phyloP scores from a whole-genome alignment of 495 filamentous ascomycete genomes.

The Lasiosphaeria miniovina region DNA sequence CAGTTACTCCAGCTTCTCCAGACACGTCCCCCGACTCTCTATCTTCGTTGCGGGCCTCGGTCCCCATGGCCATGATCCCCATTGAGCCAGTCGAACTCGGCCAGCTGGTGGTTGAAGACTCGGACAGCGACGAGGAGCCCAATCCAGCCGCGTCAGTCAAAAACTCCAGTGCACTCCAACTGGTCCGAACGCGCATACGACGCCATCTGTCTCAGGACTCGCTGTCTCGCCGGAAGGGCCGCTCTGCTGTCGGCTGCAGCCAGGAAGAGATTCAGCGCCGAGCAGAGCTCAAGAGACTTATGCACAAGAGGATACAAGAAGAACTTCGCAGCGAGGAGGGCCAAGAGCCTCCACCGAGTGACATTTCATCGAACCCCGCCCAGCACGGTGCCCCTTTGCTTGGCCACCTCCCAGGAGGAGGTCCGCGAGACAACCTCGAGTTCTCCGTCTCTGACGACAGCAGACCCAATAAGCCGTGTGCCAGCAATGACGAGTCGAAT shows the following conservation, averaged over 20 bases:
- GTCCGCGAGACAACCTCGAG: conserved; percentile 41
- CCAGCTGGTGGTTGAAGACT: conserved; percentile 41
- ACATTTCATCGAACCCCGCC: conserved; percentile 12
- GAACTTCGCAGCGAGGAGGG: conserved; percentile 45
- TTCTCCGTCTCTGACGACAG: conserved; percentile 29
- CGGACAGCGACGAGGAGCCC: conserved; percentile 37
- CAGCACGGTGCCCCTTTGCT: conserved; percentile 13
- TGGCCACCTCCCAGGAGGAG: conserved; percentile 31
- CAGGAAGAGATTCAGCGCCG: conserved; percentile 50
- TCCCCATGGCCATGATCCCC: conserved; percentile 10
- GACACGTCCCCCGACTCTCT: conserved; percentile 11
- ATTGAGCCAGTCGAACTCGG: conserved; percentile 25
- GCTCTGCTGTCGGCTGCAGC: conserved; percentile 40
- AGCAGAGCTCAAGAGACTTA: conserved; percentile 48
- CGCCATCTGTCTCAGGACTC: conserved; percentile 48
- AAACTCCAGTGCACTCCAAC: conserved; percentile 36
- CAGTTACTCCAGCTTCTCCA: conserved; percentile 9
- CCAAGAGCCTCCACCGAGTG: conserved; percentile 16
- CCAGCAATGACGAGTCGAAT: conserved; percentile 3
- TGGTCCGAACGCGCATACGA: conserved; percentile 39
- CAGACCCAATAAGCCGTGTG: conserved; percentile 6
- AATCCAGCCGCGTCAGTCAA: conserved; percentile 23
- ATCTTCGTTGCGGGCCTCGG: conserved; percentile 12
- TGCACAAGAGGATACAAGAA: conserved; percentile 51
- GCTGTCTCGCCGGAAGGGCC: conserved; percentile 34